Evolutionary conservation across 352 stramenopile genomes (phyloP), one percentile per base, ranked within the genome.

Genomic region (Blastocystis hominis): DNA sequence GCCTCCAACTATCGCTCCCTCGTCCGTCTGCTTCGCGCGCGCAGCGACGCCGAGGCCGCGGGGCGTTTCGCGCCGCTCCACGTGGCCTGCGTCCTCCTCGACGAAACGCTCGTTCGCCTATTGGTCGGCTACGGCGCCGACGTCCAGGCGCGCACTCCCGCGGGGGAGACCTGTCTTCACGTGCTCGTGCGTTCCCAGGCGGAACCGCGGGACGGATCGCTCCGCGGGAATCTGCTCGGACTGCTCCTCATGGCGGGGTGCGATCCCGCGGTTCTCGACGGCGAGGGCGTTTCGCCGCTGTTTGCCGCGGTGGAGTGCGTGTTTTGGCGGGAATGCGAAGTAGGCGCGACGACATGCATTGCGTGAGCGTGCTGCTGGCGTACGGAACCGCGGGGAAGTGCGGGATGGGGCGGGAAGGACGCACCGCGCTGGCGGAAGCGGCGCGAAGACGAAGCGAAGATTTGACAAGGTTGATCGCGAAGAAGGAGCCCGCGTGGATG

Each of bases 121-220:
- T 53, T 84, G 38, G 24, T 84, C 15, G 72, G 72, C 40, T 84
- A 84, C 44, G 72, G 72, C 40, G 72, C 72, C 56, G 30, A 68
- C 15, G 53, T 56, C 17, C 34, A 36, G 10, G 72, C 24, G 50
- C 5, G 17, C n/a, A 69, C 72, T 30, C 10, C 30, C 5, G 24
- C 36, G 5, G 53, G 72, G 3, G 72, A 84, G 20, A 69, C 72
- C 5, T 84, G 72, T 54, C 72, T 84, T 42, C 72, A 84, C 44
- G 15, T 84, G 34, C 24, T 84, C 30, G 53, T 84, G 0, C 59
- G 62, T 0, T 66, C 53, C 10, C 38, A 64, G 24, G 36, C 50
- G 4, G 9, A 69, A 7, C 20, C 50, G 10, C 20, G 24, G 30
- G 24, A 30, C n/a, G 44, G 34, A 0, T 13, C 30, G 30, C 55